Conservation (phyloP, 805 yeast genomes). For the Saccharomycopsis malanga region DNA sequence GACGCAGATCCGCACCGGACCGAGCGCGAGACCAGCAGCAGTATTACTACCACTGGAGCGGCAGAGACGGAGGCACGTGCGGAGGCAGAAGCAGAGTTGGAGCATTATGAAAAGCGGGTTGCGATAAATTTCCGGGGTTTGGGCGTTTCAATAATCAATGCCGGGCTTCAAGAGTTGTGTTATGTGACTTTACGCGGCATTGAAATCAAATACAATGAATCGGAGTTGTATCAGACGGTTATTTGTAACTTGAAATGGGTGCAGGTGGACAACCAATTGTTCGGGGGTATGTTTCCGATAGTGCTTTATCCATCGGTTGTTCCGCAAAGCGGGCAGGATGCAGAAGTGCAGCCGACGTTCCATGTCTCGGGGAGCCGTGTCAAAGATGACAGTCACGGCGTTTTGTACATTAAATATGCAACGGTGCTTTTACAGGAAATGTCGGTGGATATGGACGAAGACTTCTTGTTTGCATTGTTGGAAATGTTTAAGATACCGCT, state of each 20-base stretch:
- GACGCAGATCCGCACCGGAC: constrained; percentile 79
- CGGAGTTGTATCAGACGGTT: constrained; percentile 75
- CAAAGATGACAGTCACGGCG: constrained; percentile 87
- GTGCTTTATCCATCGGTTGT: constrained; percentile 83
- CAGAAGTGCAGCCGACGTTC: constrained; percentile 84
- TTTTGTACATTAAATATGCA: constrained; percentile 83
- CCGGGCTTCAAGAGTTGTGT: constrained; percentile 66
- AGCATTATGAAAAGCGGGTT: constrained; percentile 33
- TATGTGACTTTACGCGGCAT: constrained; percentile 78
- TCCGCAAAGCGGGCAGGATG: constrained; percentile 75
- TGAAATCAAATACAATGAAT: constrained; percentile 73
- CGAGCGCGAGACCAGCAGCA: constrained; percentile 27
- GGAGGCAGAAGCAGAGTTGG: constrained; percentile 38
- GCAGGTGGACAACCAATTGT: constrained; percentile 87
- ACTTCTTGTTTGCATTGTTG: constrained; percentile 71
- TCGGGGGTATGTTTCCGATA: constrained; percentile 84
- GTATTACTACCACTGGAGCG: constrained; percentile 31
- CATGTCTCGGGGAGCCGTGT: constrained; percentile 79
- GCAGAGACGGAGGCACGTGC: constrained; percentile 43
- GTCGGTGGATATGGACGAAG: constrained; percentile 91
- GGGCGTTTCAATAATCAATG: constrained; percentile 78
- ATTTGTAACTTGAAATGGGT: constrained; percentile 87
- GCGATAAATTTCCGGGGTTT: constrained; percentile 71
- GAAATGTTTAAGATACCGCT: constrained; percentile 70
- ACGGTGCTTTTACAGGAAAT: constrained; percentile 84